These are phyloP conservation scores for Neurospora sp. DNA, from an alignment of 495 filamentous ascomycete genomes.

Conservation along the genomic window DNA sequence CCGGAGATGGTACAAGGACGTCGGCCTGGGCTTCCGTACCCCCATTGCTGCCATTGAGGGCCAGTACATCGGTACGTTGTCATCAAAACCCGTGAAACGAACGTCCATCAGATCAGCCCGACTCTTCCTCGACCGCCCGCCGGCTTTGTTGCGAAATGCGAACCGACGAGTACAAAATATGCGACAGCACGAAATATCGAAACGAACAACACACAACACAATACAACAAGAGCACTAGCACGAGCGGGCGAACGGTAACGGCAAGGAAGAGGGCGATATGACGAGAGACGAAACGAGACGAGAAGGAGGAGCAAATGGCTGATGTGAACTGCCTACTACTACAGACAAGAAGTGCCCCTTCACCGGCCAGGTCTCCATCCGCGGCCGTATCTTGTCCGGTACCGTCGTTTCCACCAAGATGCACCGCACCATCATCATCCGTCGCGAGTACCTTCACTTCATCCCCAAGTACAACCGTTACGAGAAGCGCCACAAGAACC, in stretches of 20 bases:
- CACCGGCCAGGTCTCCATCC: slow-evolving; percentile 94
- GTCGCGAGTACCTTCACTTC: slow-evolving; percentile 99
- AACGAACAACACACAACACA: background rate
- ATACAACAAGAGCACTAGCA: background rate
- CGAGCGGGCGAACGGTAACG: background rate
- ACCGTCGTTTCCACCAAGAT: slow-evolving; percentile 99
- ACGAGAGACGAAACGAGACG: background rate
- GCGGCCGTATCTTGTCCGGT: slow-evolving; percentile 98
- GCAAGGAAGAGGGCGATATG: background rate
- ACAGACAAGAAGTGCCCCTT: slow-evolving; percentile 99
- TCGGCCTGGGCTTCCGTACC: slow-evolving; percentile 96
- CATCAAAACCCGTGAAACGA: slow-evolving; percentile 1
- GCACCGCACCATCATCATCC: slow-evolving; percentile 98
- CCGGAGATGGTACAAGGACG: slow-evolving; percentile 99
- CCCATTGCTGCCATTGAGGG: slow-evolving; percentile 97
- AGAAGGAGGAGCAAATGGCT: background rate
- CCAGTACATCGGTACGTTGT: slow-evolving; percentile 88
- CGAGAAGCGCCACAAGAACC: slow-evolving; percentile 99
- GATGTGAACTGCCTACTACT: slow-evolving; percentile 3
- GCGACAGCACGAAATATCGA: background rate
- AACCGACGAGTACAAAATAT: background rate
- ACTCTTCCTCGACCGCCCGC: background rate
- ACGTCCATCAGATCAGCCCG: background rate
- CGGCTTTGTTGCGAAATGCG: background rate
- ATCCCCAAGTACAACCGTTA: slow-evolving; percentile 98